phyloP scores from a whole-genome alignment of 371 early-diverging fungal genomes.

The Smittium culicis region DNA sequence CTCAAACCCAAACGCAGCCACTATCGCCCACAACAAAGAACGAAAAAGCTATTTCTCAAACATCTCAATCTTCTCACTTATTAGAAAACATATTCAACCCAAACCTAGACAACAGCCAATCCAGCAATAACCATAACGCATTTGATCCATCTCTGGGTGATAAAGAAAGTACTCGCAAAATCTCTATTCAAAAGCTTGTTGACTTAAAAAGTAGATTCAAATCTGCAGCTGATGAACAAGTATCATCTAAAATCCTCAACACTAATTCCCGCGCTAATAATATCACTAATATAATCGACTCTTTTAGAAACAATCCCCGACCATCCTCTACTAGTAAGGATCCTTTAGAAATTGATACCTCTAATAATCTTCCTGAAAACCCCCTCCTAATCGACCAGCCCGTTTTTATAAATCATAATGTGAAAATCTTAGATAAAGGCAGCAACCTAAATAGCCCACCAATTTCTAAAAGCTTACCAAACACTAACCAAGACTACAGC shows the following conservation, averaged over 20 bases:
- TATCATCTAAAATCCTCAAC: background rate
- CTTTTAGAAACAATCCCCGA: background rate
- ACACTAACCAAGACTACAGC: background rate
- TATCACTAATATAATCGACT: background rate
- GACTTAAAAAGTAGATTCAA: background rate
- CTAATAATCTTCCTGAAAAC: background rate
- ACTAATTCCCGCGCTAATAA: background rate
- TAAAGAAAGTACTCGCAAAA: background rate
- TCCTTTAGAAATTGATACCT: background rate
- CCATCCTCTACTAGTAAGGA: background rate
- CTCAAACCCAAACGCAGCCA: background rate
- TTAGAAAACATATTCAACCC: background rate
- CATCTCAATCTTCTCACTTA: background rate
- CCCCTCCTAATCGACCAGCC: background rate
- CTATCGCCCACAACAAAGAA: background rate
- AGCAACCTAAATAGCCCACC: background rate
- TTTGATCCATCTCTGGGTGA: background rate
- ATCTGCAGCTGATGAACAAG: background rate
- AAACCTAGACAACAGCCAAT: too few relatives aligned
- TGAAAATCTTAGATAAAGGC: too few relatives aligned
- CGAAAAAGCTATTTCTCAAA: background rate
- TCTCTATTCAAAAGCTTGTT: background rate
- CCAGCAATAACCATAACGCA: too few relatives aligned
- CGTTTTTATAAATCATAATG: too few relatives aligned
- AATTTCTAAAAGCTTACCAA: background rate